Evolutionary conservation across 2,329 filamentous ascomycete species (phyloP), one percentile per base, ranked within the genome.

Genomic region (Neofusicoccum sp.): DNA sequence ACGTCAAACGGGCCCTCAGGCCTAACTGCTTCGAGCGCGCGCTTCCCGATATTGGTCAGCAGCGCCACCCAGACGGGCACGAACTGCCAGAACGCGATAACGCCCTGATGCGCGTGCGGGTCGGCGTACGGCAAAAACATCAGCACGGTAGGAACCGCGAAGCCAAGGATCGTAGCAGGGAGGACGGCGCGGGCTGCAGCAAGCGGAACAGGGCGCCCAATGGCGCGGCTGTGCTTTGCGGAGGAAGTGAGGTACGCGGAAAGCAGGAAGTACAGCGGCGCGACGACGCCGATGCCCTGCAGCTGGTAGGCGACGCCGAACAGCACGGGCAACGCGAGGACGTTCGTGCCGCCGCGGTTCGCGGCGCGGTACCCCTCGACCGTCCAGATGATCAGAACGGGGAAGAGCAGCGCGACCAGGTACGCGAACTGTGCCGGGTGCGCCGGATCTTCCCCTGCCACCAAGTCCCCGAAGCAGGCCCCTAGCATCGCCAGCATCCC

Each of bases 201-300:
- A 3, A 63, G 41, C 1, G 66, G 49, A 7, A 69, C 47, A 4
- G 54, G 51, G 24, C 65, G 61, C 16, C 51, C 43, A 7, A 44
- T n/a, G 6, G 64, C 48, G 2, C 58, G 44, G 34, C 64, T 65
- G 44, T 66, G 67, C 11, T 26, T 6, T 0, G 58, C 33, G 7
- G 45, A 47, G 16, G 56, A 43, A 9, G 63, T 68, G 26, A 54
- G 44, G 31, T 58, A 67, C 5, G 64, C 53, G 51, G 62, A 66
- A 14, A 57, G 43, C 26, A 67, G 61, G 43, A 67, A 70, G 57
- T 67, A 70, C 2, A 70, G 40, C 3, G 70, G 69, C 6, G 67
- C 63, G 38, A 68, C 66, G 16, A 36, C 16, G 45, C 53, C 53
- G 33, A 63, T 60, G 59, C 53, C 36, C 3, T 30, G n/a, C n/a